These are phyloP conservation scores for Taphrina confusa DNA, from an alignment of 1,139 yeast species.

Conservation along the genomic window DNA sequence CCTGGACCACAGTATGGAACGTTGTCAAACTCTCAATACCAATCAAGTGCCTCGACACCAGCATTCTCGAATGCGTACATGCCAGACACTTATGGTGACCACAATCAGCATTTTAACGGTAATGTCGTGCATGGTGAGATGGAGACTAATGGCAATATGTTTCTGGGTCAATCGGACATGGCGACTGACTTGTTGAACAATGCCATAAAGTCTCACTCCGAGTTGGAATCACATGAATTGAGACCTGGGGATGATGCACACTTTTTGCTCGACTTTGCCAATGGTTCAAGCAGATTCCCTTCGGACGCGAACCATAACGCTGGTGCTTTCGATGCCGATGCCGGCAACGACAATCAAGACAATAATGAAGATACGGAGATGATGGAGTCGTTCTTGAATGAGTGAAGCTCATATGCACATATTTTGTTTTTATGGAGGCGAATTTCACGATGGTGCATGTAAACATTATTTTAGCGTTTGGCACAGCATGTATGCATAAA, in stretches of 20 bases:
- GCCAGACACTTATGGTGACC: slow-evolving; percentile 2
- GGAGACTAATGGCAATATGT: slow-evolving; percentile 18
- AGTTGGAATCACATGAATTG: slow-evolving; percentile 6
- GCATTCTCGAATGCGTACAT: slow-evolving; percentile 8
- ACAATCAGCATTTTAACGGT: background rate
- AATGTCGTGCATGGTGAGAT: background rate
- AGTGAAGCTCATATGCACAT: too few species aligned
- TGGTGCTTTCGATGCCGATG: background rate
- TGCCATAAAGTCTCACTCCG: slow-evolving; percentile 20
- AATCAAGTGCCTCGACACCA: slow-evolving; percentile 10
- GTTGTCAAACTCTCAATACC: slow-evolving; percentile 7
- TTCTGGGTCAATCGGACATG: slow-evolving; percentile 1
- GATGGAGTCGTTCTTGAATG: slow-evolving; percentile 22
- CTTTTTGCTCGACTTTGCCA: slow-evolving; percentile 14
- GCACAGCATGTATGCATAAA: too few species aligned
- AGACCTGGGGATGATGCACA: background rate
- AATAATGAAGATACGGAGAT: slow-evolving; percentile 21
- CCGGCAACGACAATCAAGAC: background rate
- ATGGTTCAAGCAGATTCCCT: background rate
- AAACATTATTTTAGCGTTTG: too few species aligned
- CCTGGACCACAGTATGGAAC: slow-evolving; percentile 17
- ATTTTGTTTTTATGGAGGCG: too few species aligned
- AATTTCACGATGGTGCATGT: too few species aligned
- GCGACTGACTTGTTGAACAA: slow-evolving; percentile 8
- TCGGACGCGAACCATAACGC: background rate